phyloP scores from a whole-genome alignment of 805 yeast species.

The Candida nonsorbophila region DNA sequence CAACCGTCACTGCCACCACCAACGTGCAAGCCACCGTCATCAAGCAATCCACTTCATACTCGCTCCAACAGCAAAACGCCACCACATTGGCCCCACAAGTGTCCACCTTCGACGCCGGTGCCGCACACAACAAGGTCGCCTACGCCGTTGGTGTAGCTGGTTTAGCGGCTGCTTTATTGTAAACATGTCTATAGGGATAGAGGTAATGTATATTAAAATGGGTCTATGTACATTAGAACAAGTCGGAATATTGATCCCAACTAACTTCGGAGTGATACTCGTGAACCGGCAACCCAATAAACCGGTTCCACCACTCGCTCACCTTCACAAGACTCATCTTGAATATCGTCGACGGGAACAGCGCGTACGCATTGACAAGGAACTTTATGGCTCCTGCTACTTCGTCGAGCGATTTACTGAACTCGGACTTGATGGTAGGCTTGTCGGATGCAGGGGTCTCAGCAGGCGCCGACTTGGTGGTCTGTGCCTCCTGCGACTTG shows the following conservation, averaged over 20 bases:
- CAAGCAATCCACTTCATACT: conserved; percentile 31
- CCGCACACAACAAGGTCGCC: conserved; percentile 15
- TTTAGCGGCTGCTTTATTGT: conserved; percentile 35
- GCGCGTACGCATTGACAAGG: conserved; percentile 58
- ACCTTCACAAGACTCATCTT: conserved; percentile 43
- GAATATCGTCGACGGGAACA: conserved; percentile 63
- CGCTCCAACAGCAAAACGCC: conserved; percentile 6
- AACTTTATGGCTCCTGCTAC: conserved; percentile 60
- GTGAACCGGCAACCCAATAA: conserved; percentile 46
- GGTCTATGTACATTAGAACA: conserved; percentile 4
- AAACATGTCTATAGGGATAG: conserved; percentile 7
- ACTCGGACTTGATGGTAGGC: conserved; percentile 31
- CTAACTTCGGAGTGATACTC: conserved; percentile 11
- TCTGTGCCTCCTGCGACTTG: not conserved
- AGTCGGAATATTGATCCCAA: conserved; percentile 8
- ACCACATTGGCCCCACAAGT: conserved; percentile 4
- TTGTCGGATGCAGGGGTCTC: conserved; percentile 3
- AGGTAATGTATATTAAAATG: conserved; percentile 1
- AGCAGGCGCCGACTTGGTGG: not conserved
- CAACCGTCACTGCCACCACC: conserved; percentile 42
- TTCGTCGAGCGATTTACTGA: conserved; percentile 45
- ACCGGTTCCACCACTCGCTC: conserved; percentile 63
- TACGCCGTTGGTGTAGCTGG: conserved; percentile 40
- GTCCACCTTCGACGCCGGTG: conserved; percentile 17
- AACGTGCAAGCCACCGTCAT: conserved; percentile 40